phyloP scores from a whole-genome alignment of 1,284 basidiomycete genomes.

The Leccinum subrobustum region DNA sequence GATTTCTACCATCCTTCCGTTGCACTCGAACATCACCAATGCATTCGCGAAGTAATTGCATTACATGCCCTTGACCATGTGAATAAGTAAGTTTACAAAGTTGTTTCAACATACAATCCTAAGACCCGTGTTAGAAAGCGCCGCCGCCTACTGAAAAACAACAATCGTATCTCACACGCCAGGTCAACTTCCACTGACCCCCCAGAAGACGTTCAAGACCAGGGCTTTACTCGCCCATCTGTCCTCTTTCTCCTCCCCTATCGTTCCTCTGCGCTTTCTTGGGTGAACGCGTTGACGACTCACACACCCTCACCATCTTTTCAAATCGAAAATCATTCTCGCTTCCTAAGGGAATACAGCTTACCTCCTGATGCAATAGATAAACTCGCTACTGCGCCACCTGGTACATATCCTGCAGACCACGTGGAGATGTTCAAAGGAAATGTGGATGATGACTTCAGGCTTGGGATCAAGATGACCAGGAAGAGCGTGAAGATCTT shows the following conservation, averaged over 20 bases:
- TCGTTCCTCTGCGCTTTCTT: slow-evolving; percentile 84
- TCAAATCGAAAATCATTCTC: slow-evolving; percentile 83
- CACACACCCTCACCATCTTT: slow-evolving; percentile 70
- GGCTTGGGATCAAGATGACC: slow-evolving; percentile 91
- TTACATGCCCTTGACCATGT: slow-evolving; percentile 86
- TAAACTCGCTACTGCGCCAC: slow-evolving; percentile 74
- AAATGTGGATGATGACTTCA: slow-evolving; percentile 97
- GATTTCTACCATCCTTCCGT: slow-evolving; percentile 75
- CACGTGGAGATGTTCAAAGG: slow-evolving; percentile 94
- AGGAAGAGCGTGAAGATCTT: slow-evolving; percentile 87
- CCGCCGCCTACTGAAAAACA: slow-evolving; percentile 91
- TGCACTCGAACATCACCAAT: slow-evolving; percentile 50
- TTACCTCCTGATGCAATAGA: slow-evolving; percentile 80
- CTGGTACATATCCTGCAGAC: slow-evolving; percentile 82
- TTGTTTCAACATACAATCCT: slow-evolving; percentile 1
- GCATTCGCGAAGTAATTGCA: slow-evolving; percentile 63
- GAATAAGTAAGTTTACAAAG: slow-evolving; percentile 58
- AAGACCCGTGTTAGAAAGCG: slow-evolving; percentile 67
- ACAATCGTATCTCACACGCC: slow-evolving; percentile 81
- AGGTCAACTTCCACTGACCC: slow-evolving; percentile 51
- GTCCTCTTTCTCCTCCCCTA: slow-evolving; percentile 91
- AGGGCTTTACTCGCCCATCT: slow-evolving; percentile 97
- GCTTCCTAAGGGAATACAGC: slow-evolving; percentile 83
- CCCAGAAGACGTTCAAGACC: slow-evolving; percentile 84
- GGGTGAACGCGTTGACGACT: slow-evolving; percentile 66